Evolutionary conservation across 148 eudicot species (phyloP), one percentile per base, ranked within the genome.

Genomic region (Fallopia convolvulus): DNA sequence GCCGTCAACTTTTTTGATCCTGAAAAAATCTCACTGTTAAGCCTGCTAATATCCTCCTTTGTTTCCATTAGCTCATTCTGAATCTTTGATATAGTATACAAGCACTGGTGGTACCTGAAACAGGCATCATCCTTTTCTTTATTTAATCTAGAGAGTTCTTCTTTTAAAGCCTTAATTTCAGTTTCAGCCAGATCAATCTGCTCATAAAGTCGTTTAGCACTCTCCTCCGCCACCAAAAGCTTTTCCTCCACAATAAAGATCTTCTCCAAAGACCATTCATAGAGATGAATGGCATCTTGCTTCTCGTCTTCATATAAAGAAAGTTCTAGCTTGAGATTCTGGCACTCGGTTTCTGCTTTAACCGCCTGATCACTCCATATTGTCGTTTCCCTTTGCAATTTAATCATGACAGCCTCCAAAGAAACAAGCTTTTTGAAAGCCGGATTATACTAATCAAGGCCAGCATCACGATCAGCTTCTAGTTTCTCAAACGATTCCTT

Each of bases 391-490:
- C 85, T 84, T 23, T 78, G 83, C 56, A 88, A 85, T 82, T 80
- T 77, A 48, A 78, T 77, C 52, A 86, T 76, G 82, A 26, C 77
- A 78, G 46, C 80, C 86, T 94, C 93, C 81, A 85, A 68, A 82
- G 81, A 58, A 72, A 84, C 83, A 79, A 94, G 83, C 79, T 65
- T 88, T 77, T 88, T 82, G 73, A 74, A 77, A 77, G 81, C 82
- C 78, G 85, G 86, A 76, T 73, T 81, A 41, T 84, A 86, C 71
- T 80, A 81, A 60, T 75, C 44, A 75, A 85, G 77, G 82, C 77
- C 80, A 71, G 75, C 66, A 79, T 92, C 94, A 79, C 86, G 86
- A 80, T 95, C 93, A 74, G 79, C 86, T 82, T 92, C 88, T 70
- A 89, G 76, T 52, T 79, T 82, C 55, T 53, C 40, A n/a, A 92